A percentile compares a stretch with the other conserved stretches of the same genome.
Evolutionary conservation across 2,329 filamentous ascomycete species (phyloP).

Genomic region (Orbilia brochopaga): DNA sequence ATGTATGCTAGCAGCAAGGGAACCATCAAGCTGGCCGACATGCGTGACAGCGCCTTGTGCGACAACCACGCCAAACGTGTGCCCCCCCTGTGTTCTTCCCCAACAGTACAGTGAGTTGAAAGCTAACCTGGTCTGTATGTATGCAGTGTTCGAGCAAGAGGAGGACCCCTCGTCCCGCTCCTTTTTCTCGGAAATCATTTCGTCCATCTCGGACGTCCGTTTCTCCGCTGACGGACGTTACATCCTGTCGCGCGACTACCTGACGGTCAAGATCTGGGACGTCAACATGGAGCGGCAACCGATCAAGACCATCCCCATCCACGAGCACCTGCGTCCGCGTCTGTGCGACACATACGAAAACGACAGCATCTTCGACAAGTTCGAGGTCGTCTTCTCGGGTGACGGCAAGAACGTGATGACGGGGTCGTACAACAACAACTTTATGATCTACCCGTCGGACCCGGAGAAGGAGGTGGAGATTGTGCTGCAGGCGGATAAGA

Average conservation of each 20-base stretch:
- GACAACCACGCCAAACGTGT: constrained; percentile 94
- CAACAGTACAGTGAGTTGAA: neutral
- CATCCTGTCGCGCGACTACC: constrained; percentile 94
- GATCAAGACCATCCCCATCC: constrained; percentile 97
- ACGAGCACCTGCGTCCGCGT: constrained; percentile 91
- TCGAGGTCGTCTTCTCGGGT: constrained; percentile 97
- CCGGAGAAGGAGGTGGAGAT: constrained; percentile 96
- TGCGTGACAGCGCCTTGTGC: constrained; percentile 94
- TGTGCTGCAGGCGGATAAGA: constrained; percentile 96
- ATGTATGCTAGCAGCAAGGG: constrained; percentile 99
- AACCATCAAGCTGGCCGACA: constrained; percentile 97
- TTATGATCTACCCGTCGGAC: constrained; percentile 99
- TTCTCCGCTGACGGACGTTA: constrained; percentile 97
- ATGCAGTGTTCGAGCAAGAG: constrained; percentile 93
- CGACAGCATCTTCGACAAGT: constrained; percentile 99
- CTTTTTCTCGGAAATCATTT: constrained; percentile 99
- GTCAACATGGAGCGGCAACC: constrained; percentile 98
- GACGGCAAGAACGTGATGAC: constrained; percentile 99
- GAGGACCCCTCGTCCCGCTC: constrained; percentile 95
- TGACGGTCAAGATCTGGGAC: constrained; percentile 99
- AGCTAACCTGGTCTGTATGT: constrained; percentile 51
- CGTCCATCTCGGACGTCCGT: constrained; percentile 96
- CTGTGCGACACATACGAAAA: constrained; percentile 99
- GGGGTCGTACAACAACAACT: constrained; percentile 99
- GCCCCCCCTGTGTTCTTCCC: constrained; percentile 56